Conservation (phyloP, 352 stramenopile genomes). For the Blastocystis sp. region DNA sequence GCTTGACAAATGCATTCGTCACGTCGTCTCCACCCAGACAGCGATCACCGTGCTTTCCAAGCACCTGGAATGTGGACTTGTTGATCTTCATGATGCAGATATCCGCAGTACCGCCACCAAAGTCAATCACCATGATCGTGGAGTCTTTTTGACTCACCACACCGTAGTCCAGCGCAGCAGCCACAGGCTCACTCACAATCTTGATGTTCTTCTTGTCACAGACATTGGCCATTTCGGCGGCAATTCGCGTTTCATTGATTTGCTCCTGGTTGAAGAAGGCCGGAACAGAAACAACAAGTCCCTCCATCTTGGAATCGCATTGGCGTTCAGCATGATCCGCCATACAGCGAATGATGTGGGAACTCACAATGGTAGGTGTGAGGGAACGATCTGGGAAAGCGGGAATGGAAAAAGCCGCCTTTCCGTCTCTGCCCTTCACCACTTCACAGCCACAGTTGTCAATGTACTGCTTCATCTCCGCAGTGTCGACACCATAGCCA, state of each 20-base stretch:
- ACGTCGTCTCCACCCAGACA: constrained; percentile 84
- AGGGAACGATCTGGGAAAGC: neutral
- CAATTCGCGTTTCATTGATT: neutral
- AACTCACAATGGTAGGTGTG: neutral
- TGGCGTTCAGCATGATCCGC: neutral
- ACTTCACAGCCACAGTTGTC: constrained; percentile 6
- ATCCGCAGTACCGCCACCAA: constrained; percentile 79
- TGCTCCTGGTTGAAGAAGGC: constrained; percentile 43
- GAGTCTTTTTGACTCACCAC: neutral
- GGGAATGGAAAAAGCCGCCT: neutral
- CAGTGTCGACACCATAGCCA: neutral
- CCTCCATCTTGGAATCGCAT: neutral
- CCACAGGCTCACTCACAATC: constrained; percentile 34
- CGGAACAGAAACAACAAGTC: constrained; percentile 21
- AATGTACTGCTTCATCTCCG: neutral
- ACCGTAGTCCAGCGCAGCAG: constrained; percentile 33
- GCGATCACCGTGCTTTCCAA: constrained; percentile 81
- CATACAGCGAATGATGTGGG: neutral
- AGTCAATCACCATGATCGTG: constrained; percentile 74
- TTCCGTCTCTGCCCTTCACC: neutral
- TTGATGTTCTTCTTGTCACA: neutral
- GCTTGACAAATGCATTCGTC: constrained; percentile 70
- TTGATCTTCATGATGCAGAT: constrained; percentile 72
- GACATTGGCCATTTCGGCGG: neutral
- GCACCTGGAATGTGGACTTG: constrained; percentile 72